phyloP scores from a whole-genome alignment of 768 basidiomycete species.

The Mrakia hoshinonis region DNA sequence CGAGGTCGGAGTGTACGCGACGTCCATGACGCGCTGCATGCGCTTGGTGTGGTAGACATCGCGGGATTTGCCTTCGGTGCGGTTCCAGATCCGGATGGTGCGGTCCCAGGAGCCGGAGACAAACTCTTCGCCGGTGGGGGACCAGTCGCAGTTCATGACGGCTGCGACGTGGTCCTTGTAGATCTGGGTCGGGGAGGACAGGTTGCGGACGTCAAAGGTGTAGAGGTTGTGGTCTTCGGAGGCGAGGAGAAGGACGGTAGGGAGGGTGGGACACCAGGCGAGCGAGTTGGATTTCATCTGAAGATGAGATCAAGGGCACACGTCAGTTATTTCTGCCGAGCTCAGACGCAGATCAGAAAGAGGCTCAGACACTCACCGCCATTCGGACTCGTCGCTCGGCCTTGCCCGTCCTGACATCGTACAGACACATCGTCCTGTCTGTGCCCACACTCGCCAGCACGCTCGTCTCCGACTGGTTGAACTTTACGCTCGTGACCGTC shows the following conservation, averaged over 20 bases:
- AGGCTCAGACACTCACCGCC: constrained; percentile 51
- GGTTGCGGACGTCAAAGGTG: constrained; percentile 87
- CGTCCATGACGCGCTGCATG: constrained; percentile 92
- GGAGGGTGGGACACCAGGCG: constrained; percentile 92
- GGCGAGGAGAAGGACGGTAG: constrained; percentile 82
- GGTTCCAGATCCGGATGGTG: constrained; percentile 85
- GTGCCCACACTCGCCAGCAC: constrained; percentile 91
- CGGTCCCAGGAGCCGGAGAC: constrained; percentile 96
- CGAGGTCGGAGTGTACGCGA: constrained; percentile 79
- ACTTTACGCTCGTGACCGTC: constrained; percentile 76
- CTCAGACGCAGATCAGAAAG: neutral
- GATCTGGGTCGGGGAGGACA: constrained; percentile 73
- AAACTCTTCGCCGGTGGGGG: constrained; percentile 88
- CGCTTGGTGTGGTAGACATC: constrained; percentile 98
- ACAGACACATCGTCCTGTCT: constrained; percentile 89
- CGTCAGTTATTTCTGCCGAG: neutral
- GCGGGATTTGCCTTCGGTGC: constrained; percentile 65
- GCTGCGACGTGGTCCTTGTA: constrained; percentile 97
- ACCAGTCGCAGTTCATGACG: constrained; percentile 96
- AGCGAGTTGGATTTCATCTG: constrained; percentile 83
- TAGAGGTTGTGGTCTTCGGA: constrained; percentile 98
- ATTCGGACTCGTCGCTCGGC: constrained; percentile 85
- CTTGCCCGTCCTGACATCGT: constrained; percentile 93
- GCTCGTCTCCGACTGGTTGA: constrained; percentile 88
- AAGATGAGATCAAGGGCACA: constrained; percentile 18